A percentile compares a stretch with the other conserved stretches of the same genome.
These are phyloP conservation scores for Colletotrichum lindemuthianum DNA, from an alignment of 2,329 filamentous ascomycete genomes.

Conservation along the genomic window DNA sequence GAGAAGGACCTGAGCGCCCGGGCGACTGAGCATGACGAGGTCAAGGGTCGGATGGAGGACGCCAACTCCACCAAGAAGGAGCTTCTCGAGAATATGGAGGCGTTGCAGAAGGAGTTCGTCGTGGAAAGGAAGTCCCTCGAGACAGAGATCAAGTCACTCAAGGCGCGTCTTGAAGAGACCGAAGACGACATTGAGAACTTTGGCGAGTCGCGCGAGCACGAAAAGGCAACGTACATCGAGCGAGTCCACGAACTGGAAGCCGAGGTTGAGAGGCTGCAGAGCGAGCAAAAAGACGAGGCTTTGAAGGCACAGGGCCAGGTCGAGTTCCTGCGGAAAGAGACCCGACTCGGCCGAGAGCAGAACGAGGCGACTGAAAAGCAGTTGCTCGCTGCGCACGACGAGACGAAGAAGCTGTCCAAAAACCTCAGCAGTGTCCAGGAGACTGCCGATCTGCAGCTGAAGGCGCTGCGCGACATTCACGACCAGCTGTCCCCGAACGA, in stretches of 20 bases:
- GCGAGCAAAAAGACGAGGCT: constrained; percentile 65
- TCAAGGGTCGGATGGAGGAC: constrained; percentile 80
- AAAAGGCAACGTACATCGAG: constrained; percentile 76
- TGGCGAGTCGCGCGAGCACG: constrained; percentile 84
- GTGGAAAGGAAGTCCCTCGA: constrained; percentile 87
- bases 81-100: constrained; percentile 93
- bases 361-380: constrained; percentile 68
- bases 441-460: constrained; percentile 60
- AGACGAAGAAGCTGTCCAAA: constrained; percentile 60
- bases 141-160: constrained; percentile 79
- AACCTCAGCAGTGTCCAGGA: constrained; percentile 63
- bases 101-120: constrained; percentile 87
- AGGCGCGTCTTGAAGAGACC: constrained; percentile 82
- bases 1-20: constrained; percentile 75
- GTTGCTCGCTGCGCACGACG: constrained; percentile 64
- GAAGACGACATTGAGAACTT: constrained; percentile 93
- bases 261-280: constrained; percentile 73
- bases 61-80: constrained; percentile 93
- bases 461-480: constrained; percentile 68
- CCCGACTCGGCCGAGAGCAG: constrained; percentile 67
- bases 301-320: constrained; percentile 70
- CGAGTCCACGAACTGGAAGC: constrained; percentile 74
- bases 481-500: constrained; percentile 65
- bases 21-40: constrained; percentile 66
- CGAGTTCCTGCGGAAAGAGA: constrained; percentile 70